Conservation (phyloP, 768 basidiomycete species). For the Ramaria rubella region DNA sequence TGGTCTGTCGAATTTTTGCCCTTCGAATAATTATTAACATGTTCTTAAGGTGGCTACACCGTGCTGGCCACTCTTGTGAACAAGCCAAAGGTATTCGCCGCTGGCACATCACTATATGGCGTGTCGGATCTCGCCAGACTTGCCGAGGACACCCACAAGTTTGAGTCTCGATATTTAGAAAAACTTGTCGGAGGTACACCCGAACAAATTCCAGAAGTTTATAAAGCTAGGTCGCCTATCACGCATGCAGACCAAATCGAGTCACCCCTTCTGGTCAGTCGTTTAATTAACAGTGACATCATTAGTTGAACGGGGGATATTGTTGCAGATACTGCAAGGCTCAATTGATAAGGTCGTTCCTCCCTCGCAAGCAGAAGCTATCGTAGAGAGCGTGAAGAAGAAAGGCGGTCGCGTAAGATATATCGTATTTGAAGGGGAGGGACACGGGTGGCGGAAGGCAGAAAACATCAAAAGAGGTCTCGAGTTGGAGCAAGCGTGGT, state of each 20-base stretch:
- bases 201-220: constrained; percentile 49
- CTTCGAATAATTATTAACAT: not conserved
- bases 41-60: constrained; percentile 54
- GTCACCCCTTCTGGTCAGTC: constrained; percentile 54
- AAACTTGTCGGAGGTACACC: constrained; percentile 58
- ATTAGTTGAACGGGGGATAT: not conserved
- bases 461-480: constrained; percentile 48
- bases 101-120: constrained; percentile 60
- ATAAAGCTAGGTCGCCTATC: constrained; percentile 55
- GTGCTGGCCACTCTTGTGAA: constrained; percentile 39
- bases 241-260: constrained; percentile 55
- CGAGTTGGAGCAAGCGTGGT: constrained; percentile 48
- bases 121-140: constrained; percentile 57
- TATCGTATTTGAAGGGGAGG: constrained; percentile 56
- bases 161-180: constrained; percentile 51
- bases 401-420: constrained; percentile 51
- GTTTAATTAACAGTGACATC: not conserved
- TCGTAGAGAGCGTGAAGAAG: constrained; percentile 46
- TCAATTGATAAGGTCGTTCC: constrained; percentile 58
- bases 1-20: not conserved
- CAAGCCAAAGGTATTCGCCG: constrained; percentile 40
- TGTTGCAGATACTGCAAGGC: constrained; percentile 60
- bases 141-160: constrained; percentile 64
- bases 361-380: constrained; percentile 54
- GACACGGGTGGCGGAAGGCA: constrained; percentile 56